These are phyloP conservation scores for Paecilomyces sp. DNA, from an alignment of 2,329 filamentous ascomycete genomes.

Conservation along the genomic window DNA sequence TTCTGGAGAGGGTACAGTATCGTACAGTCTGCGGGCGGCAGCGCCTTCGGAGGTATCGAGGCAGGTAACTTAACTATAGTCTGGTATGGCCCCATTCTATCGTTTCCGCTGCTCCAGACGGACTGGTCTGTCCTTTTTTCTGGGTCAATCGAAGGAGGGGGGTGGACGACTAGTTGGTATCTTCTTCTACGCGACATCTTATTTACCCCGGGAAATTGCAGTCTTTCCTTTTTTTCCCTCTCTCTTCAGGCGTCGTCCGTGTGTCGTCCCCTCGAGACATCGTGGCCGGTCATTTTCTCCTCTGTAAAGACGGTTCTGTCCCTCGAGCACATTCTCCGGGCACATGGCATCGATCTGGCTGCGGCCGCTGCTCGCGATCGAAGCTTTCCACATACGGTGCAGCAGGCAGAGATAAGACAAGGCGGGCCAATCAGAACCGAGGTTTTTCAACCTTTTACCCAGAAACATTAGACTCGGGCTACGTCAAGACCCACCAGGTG, in stretches of 20 bases:
- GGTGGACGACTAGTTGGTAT: too few relatives aligned
- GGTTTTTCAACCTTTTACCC: conserved; percentile 21
- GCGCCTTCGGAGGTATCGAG: neutral
- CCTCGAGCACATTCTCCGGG: neutral
- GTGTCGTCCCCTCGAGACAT: too few relatives aligned
- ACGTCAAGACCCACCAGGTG: conserved; percentile 28
- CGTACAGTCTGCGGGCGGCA: conserved; percentile 1
- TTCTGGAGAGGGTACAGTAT: conserved; percentile 7
- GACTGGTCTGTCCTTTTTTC: neutral
- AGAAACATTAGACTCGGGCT: conserved; percentile 28
- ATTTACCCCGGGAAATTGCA: neutral
- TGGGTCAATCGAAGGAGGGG: neutral
- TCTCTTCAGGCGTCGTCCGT: too few relatives aligned
- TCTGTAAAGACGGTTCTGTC: neutral
- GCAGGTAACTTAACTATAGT: too few relatives aligned
- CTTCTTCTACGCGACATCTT: neutral
- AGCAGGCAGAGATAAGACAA: conserved; percentile 21
- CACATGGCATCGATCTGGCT: neutral
- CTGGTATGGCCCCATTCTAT: neutral
- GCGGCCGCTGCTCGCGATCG: conserved; percentile 11
- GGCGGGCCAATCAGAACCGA: conserved; percentile 20
- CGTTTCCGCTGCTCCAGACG: neutral
- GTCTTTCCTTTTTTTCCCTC: too few relatives aligned
- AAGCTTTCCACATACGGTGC: neutral
- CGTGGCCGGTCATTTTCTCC: too few relatives aligned